Evolutionary conservation across 1,284 basidiomycete genomes (phyloP), one percentile per base, ranked within the genome.

Genomic region (Trichosporon sp.): DNA sequence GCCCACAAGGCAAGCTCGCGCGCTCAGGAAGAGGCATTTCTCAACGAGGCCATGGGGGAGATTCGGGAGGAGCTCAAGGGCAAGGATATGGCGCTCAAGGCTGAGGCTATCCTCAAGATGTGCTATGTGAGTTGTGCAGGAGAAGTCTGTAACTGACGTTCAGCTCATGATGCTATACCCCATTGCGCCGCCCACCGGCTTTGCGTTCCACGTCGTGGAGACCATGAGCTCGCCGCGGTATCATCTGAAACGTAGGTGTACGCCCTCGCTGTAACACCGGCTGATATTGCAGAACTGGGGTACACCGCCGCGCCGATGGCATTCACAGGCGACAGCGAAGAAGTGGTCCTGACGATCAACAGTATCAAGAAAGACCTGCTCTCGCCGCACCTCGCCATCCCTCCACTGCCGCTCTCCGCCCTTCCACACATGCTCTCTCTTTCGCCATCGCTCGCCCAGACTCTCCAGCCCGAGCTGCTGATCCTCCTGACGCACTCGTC

Each of bases 61-160:
- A 96, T 98, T 72, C 84, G 92, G 65, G 84, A 86, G 64, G 96
- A 99, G 82, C 88, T 98, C 73, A 90, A 88, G 80, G 88, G 86
- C 73, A 93, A 92, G 74, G 96, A 99, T 76, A 95, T 98, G 90
- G 91, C 93, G 70, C 85, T 99, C 70, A 99, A 99, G 81, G 92
- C 93, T 0, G 93, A 86, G 32, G 96, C 94, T 0, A 87, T 98
- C 44, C 84, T 99, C 76, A 99, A 99, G 81, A 87, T 98, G 69
- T 93, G 92, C 74, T 99, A 98, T 82, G 94, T 95, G 81, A 80
- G 91, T 86, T 40, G 2, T 3, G 8, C 2, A 19, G 13, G 21
- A 31, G n/a, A 10, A 5, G 37, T 5, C 33, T 4, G 7, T 2
- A 16, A 32, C 63, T 65, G 40, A 63, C 63, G 1, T 3, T 2